Base-by-base conservation (phyloP, 352 stramenopile genomes). In the Nothophytophthora sp. region DNA sequence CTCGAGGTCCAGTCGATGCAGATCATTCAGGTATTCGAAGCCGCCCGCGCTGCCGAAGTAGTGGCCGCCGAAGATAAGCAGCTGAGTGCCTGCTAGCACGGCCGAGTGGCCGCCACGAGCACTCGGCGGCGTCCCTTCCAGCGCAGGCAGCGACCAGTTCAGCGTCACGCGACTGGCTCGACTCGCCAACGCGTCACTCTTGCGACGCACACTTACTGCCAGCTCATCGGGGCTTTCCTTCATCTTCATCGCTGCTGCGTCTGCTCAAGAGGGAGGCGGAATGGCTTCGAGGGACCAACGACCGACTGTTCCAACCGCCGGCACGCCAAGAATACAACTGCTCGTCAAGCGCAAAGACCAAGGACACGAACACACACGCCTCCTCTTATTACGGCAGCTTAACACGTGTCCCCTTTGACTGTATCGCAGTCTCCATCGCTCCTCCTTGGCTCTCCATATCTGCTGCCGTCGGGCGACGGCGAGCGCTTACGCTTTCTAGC, bases 21-120 rank as follows among this genome's bases (percentile, higher is more conserved):
- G 67, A 51, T 97, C 90, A 49, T 96, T 96, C 19, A 97, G 63
- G 69, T 97, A 97, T 33, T 82, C 76, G 53, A 97, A 97, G 11
- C 55, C 60, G 19, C 84, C 81, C 9, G 88, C 72, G 51, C 81
- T 86, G 24, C 88, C 79, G 61, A 96, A 97, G 68, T 81, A 96
- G 49, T 95, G 83, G 1, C 89, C 89, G 19, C 90, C 90, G 61
- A 97, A 97, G 23, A 97, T 55, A 19, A 97, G 65, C 13, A 97
- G 56, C 35, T 95, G 73, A 11, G 84, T 81, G 50, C 90, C 86
- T 20, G 81, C 86, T 10, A 95, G 59, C 34, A 85, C 70, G 0
- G 77, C 70, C 15, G 77, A 86, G 50, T 95, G 84, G 16, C 84
- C 84, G 8, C 84, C 84, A 9, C 84, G 76, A 23, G 80, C 68